Base-by-base conservation (phyloP, 306 rosid genomes). In the Vachellia collinsii region DNA sequence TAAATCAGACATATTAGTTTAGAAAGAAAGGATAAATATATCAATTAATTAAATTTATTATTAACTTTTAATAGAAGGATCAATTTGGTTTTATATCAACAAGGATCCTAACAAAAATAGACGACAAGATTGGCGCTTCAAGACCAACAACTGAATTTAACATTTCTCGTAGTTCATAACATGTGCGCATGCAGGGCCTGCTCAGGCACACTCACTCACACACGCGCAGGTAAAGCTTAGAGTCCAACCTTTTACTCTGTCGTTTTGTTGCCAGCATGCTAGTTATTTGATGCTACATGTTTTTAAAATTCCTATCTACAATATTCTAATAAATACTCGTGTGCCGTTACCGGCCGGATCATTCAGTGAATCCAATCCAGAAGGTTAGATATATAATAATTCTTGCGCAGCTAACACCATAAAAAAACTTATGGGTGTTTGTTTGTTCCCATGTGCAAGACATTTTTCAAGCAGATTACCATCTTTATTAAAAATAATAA, bases 91-190 rank as follows among this genome's bases (percentile, higher is more conserved):
- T 29, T 29, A 29, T 29, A 29, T 29, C 34, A 29, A 1, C 34
- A 29, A 29, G 34, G 34, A 29, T 29, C 34, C 34, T 29, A 29
- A 2, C 34, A 29, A 29, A 29, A n/a, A n/a, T n/a, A n/a, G n/a
- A n/a, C n/a, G n/a, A n/a, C n/a, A n/a, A n/a, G n/a, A n/a, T n/a
- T n/a, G n/a, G n/a, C n/a, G n/a, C n/a, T n/a, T n/a, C n/a, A 20
- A 25, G 94, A 90, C 93, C 85, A 87, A 79, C 61, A 82, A 84
- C 77, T 75, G 29, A 42, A 78, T 79, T 81, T 54, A 70, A 82
- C n/a, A 77, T 75, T 85, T 80, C 39, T 67, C 47, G 85, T 85
- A 76, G 51, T 82, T 83, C 92, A 79, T 95, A 88, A 76, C 97
- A 88, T 85, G 91, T 75, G 86, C 78, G 71, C 83, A 78, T 83